These are phyloP conservation scores for Sungouiella blattae DNA, from an alignment of 805 yeast genomes.

Conservation along the genomic window DNA sequence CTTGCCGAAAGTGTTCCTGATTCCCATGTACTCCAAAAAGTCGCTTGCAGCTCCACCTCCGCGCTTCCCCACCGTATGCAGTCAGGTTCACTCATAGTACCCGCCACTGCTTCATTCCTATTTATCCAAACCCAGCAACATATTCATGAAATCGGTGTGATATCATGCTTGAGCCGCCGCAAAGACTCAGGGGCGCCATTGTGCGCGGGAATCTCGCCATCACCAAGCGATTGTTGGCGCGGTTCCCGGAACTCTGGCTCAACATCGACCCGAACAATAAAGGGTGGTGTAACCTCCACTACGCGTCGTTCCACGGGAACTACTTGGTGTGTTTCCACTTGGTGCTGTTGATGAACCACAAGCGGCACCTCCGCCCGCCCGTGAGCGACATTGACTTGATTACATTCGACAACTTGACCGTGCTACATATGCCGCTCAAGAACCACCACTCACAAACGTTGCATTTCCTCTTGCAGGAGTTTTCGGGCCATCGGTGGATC, in stretches of 20 bases:
- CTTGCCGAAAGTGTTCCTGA: no score
- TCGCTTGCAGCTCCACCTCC: no score
- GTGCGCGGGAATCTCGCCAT: conserved; percentile 58
- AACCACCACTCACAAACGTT: conserved; percentile 64
- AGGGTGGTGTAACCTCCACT: conserved; percentile 84
- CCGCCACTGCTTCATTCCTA: background rate
- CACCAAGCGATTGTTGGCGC: conserved; percentile 59
- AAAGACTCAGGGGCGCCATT: conserved; percentile 67
- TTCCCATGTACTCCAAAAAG: no score
- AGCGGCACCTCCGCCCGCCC: conserved; percentile 4
- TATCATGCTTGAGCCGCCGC: conserved; percentile 57
- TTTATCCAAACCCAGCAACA: background rate
- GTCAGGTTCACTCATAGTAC: no score
- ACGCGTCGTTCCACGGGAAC: conserved; percentile 72
- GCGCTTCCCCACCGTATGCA: no score
- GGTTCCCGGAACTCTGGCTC: conserved; percentile 66
- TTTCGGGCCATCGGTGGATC: conserved; percentile 42
- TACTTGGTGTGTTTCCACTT: conserved; percentile 62
- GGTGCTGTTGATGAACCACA: conserved; percentile 41
- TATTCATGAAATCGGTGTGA: background rate
- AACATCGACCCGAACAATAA: conserved; percentile 59
- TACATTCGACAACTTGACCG: conserved; percentile 57
- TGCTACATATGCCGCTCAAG: conserved; percentile 66
- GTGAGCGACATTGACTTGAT: conserved; percentile 27
- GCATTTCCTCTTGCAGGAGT: conserved; percentile 58